phyloP scores from a whole-genome alignment of 371 early-diverging fungal genomes.

The Batkoa obscura region DNA sequence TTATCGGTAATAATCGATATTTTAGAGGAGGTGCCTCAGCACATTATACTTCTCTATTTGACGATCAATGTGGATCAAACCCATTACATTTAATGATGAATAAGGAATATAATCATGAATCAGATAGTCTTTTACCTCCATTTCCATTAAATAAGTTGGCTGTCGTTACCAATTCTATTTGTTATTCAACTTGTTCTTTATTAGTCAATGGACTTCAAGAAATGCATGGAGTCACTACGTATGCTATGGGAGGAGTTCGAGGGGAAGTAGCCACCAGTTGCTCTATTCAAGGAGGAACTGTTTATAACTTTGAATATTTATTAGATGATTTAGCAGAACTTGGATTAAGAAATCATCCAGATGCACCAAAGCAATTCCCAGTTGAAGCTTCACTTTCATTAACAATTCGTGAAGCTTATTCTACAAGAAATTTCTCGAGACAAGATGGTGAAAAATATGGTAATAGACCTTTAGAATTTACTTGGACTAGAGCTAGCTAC shows the following conservation, averaged over 20 bases:
- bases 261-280: background rate
- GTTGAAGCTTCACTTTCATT: background rate
- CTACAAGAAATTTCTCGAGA: background rate
- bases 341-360: background rate
- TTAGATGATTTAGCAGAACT: background rate
- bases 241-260: background rate
- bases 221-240: background rate
- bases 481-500: background rate
- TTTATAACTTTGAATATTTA: background rate
- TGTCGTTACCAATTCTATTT: conserved; percentile 1
- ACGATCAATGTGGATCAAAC: background rate
- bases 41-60: background rate
- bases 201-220: background rate
- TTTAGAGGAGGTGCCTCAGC: background rate
- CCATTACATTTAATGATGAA: background rate
- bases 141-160: background rate
- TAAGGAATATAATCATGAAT: too few relatives aligned
- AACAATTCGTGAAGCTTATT: background rate
- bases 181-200: conserved; percentile 4
- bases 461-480: background rate
- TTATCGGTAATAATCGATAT: background rate
- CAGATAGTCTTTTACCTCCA: background rate
- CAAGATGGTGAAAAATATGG: too few relatives aligned
- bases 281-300: conserved; percentile 1
- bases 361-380: conserved; percentile 4